phyloP scores from a whole-genome alignment of 352 stramenopile genomes.

The Pythium monospermum region DNA sequence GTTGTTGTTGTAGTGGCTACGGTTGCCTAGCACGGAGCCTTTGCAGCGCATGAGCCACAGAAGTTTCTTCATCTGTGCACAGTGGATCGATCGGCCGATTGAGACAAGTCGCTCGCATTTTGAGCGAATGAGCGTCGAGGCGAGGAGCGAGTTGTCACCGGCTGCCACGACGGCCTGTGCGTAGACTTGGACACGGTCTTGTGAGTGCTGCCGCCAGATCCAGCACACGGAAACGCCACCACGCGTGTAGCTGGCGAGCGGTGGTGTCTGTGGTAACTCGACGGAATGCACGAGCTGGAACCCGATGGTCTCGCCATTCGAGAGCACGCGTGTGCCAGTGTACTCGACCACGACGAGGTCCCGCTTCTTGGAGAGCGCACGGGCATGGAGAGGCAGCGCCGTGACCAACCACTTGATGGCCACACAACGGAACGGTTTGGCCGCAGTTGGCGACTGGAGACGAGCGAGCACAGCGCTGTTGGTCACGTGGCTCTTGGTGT shows the following conservation, averaged over 20 bases:
- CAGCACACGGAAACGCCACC: constrained; percentile 49
- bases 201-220: constrained; percentile 40
- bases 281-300: constrained; percentile 66
- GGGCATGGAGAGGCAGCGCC: constrained; percentile 33
- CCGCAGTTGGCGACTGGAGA: constrained; percentile 30
- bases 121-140: constrained; percentile 26
- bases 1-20: constrained; percentile 15
- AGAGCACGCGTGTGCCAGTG: constrained; percentile 38
- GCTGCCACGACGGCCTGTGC: constrained; percentile 35
- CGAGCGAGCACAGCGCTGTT: constrained; percentile 47
- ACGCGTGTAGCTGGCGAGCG: constrained; percentile 28
- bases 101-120: constrained; percentile 32
- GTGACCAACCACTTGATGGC: constrained; percentile 61
- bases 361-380: constrained; percentile 38
- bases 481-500: constrained; percentile 38
- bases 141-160: constrained; percentile 34
- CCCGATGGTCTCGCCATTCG: constrained; percentile 47
- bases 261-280: constrained; percentile 41
- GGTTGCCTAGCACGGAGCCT: background rate
- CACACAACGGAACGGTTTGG: constrained; percentile 45
- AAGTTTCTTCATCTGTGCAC: constrained; percentile 65
- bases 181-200: constrained; percentile 25
- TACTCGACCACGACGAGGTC: constrained; percentile 57
- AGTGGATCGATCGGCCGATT: constrained; percentile 30
- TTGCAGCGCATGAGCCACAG: constrained; percentile 45